Evolutionary conservation across 495 filamentous ascomycete genomes (phyloP).

Genomic region (Penicillium lividum): DNA sequence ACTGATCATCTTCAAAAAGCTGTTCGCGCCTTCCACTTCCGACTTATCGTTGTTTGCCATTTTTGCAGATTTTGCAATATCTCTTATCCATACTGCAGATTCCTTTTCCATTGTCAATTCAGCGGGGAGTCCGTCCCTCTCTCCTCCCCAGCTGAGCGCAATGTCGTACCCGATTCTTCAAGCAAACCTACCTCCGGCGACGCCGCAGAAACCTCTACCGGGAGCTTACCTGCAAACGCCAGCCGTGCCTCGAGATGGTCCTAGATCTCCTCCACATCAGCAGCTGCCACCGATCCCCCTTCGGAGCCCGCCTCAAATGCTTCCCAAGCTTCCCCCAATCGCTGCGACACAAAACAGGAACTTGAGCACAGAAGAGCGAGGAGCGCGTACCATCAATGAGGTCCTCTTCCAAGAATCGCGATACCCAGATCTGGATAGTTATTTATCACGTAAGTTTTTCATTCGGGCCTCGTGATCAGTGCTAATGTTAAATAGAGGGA

Average conservation of each 20-base stretch:
- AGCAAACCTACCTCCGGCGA: constrained; percentile 40
- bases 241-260: constrained; percentile 33
- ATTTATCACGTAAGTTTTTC: constrained; percentile 74
- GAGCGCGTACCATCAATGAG: constrained; percentile 80
- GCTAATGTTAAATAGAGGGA: constrained; percentile 57
- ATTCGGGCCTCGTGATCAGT: background rate
- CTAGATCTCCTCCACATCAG: constrained; percentile 7
- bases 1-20: constrained; percentile 19
- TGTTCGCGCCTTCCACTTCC: constrained; percentile 6
- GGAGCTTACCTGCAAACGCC: constrained; percentile 76
- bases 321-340: constrained; percentile 41
- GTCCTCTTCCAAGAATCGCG: constrained; percentile 70
- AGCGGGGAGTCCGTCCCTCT: constrained; percentile 31
- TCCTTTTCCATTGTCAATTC: constrained; percentile 22
- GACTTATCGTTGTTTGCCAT: constrained; percentile 11
- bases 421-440: constrained; percentile 88
- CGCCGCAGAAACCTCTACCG: constrained; percentile 66
- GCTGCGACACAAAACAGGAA: constrained; percentile 39
- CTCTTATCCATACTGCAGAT: background rate
- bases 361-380: constrained; percentile 72
- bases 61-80: constrained; percentile 9
- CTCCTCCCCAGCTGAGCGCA: constrained; percentile 31
- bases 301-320: constrained; percentile 24
- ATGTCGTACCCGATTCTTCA: constrained; percentile 62
- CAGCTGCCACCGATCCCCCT: constrained; percentile 27